Evolutionary conservation across 352 stramenopile genomes (phyloP).

Genomic region (Phytophthora pluvialis): DNA sequence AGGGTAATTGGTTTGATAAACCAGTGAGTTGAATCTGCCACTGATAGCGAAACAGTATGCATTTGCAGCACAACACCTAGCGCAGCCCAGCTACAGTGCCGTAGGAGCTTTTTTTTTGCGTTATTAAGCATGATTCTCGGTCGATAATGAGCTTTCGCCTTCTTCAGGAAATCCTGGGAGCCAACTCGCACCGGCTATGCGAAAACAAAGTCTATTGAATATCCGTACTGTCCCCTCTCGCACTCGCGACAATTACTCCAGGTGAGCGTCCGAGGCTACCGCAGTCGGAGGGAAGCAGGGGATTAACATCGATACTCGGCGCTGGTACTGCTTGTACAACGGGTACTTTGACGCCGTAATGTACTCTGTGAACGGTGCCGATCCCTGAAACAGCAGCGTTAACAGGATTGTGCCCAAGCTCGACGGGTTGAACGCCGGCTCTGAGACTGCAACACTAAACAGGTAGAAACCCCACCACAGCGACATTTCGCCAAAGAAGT

Average conservation of each 20-base stretch:
- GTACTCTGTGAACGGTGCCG: constrained; percentile 89
- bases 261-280: not conserved
- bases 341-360: constrained; percentile 92
- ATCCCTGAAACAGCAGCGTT: constrained; percentile 91
- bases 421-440: constrained; percentile 73
- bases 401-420: constrained; percentile 81
- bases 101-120: too few relatives aligned
- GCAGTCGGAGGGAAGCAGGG: constrained; percentile 34
- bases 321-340: constrained; percentile 89
- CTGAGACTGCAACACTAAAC: constrained; percentile 79
- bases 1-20: too few relatives aligned
- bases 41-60: too few relatives aligned
- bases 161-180: too few relatives aligned
- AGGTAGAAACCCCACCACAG: constrained; percentile 93
- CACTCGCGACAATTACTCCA: constrained; percentile 1
- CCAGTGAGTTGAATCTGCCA: too few relatives aligned
- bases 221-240: not conserved
- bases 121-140: too few relatives aligned
- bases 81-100: too few relatives aligned
- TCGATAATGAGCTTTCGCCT: too few relatives aligned
- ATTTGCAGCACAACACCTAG: too few relatives aligned
- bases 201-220: too few relatives aligned
- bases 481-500: constrained; percentile 92
- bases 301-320: constrained; percentile 64
- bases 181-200: too few relatives aligned